Conservation (phyloP, 257 asterid genomes). For the Petrea volubilis region DNA sequence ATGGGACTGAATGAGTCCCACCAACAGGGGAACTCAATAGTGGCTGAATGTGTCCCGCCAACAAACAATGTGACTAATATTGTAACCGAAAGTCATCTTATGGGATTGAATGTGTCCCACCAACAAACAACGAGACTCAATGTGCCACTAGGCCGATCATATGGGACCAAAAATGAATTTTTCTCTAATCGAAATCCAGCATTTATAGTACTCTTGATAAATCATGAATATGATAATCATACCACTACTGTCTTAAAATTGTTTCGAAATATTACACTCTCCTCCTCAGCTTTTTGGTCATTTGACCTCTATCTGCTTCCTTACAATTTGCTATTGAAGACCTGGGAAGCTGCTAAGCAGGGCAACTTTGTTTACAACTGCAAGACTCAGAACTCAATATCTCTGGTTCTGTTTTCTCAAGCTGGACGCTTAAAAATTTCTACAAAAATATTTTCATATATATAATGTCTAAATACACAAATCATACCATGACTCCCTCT, state of each 20-base stretch:
- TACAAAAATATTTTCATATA: no score
- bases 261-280: neutral
- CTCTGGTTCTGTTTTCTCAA: neutral
- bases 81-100: no score
- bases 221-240: neutral
- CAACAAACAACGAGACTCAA: no score
- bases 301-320: neutral
- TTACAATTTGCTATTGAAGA: neutral
- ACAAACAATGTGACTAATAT: no score
- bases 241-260: neutral
- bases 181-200: no score
- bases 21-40: no score
- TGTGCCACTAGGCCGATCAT: no score
- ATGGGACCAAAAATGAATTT: no score
- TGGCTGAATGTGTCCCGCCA: no score
- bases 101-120: no score
- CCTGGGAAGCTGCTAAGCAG: neutral
- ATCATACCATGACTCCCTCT: neutral
- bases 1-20: no score
- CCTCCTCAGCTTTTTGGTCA: neutral
- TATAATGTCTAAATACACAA: neutral
- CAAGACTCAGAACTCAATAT: neutral
- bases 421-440: neutral
- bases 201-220: neutral
- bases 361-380: neutral